Conservation (phyloP, 1,284 basidiomycete genomes). For the Sparassis latifolia region DNA sequence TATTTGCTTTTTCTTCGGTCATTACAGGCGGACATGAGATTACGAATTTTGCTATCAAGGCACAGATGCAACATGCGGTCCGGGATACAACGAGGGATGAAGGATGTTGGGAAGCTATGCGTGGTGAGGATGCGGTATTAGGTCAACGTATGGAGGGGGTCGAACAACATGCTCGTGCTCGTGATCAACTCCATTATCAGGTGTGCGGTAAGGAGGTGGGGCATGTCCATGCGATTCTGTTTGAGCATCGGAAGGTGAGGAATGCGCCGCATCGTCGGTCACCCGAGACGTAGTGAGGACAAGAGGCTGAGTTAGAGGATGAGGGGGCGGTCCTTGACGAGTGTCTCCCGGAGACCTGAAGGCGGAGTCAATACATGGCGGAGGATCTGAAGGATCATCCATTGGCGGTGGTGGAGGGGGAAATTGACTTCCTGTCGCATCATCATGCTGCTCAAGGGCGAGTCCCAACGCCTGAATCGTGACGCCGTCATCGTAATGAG, state of each 20-base stretch:
- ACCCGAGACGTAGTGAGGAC: conserved; percentile 15
- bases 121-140: conserved; percentile 20
- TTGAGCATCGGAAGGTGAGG: conserved; percentile 5
- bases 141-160: conserved; percentile 39
- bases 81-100: background rate
- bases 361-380: conserved; percentile 75
- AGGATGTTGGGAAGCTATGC: background rate
- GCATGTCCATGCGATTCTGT: conserved; percentile 30
- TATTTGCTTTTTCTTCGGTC: conserved; percentile 26
- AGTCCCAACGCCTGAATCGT: conserved; percentile 54
- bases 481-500: conserved; percentile 47
- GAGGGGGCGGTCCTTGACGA: conserved; percentile 35
- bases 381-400: conserved; percentile 80
- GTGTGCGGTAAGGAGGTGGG: conserved; percentile 49
- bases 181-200: conserved; percentile 30
- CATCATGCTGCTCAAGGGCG: conserved; percentile 48
- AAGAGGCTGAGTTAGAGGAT: conserved; percentile 29
- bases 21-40: conserved; percentile 13
- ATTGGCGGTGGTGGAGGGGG: conserved; percentile 63
- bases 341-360: conserved; percentile 53
- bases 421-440: conserved; percentile 3
- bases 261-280: conserved; percentile 5
- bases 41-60: background rate
- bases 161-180: conserved; percentile 31
- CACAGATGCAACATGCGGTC: background rate